A percentile compares a stretch with the other conserved stretches of the same genome.
Conservation (phyloP, 768 basidiomycete genomes). For the Phaffia australis region DNA sequence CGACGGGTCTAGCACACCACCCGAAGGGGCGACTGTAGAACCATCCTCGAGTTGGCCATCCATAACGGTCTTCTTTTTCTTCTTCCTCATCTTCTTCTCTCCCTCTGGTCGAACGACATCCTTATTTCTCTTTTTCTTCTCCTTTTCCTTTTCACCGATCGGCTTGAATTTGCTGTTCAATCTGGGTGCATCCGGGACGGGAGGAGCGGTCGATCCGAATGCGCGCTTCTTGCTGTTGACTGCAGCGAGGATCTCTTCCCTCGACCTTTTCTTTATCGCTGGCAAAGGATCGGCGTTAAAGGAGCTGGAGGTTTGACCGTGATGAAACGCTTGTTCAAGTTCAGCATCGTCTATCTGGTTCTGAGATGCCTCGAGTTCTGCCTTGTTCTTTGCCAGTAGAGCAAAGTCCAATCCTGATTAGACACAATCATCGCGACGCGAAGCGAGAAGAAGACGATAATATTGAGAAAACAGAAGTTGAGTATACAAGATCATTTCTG, state of each 20-base stretch:
- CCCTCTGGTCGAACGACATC: conserved; percentile 6
- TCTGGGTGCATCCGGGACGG: conserved; percentile 31
- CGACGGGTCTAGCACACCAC: neutral
- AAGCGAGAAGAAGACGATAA: no score
- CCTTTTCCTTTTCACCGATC: conserved; percentile 49
- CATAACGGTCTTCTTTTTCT: conserved; percentile 13
- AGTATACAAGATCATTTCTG: no score
- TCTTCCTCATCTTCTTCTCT: conserved; percentile 24
- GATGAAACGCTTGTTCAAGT: conserved; percentile 62
- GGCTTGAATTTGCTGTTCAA: conserved; percentile 42
- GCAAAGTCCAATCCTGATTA: conserved; percentile 64
- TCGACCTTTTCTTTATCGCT: conserved; percentile 52
- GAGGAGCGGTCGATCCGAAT: conserved; percentile 28
- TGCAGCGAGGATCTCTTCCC: conserved; percentile 63
- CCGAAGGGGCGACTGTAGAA: neutral
- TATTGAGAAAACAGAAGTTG: no score
- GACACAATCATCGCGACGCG: neutral
- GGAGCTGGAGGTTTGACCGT: conserved; percentile 20
- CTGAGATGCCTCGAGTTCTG: conserved; percentile 42
- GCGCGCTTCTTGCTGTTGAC: conserved; percentile 54
- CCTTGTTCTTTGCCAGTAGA: conserved; percentile 72
- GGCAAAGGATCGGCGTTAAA: conserved; percentile 4
- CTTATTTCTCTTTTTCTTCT: conserved; percentile 8
- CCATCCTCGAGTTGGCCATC: neutral
- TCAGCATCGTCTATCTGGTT: conserved; percentile 58